phyloP scores from a whole-genome alignment of 1,284 basidiomycete species.

The Ganoderma leucocontextum region DNA sequence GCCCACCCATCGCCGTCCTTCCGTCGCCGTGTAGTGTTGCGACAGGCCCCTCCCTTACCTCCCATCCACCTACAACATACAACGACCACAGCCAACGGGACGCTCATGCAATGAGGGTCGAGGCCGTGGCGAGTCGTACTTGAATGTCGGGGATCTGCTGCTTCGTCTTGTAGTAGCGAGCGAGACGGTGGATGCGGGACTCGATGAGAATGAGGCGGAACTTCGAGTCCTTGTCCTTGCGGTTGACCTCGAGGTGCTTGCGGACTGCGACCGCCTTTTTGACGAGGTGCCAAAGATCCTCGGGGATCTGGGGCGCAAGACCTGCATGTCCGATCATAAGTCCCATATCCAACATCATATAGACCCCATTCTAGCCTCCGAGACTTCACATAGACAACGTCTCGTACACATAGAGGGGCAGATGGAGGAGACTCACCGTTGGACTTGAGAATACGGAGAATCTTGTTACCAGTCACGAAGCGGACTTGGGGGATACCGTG shows the following conservation, averaged over 20 bases:
- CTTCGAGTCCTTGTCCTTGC: slow-evolving; percentile 98
- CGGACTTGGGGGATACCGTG: slow-evolving; percentile 98
- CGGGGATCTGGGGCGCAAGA: slow-evolving; percentile 97
- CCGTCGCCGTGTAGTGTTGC: slow-evolving; percentile 12
- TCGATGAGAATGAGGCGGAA: slow-evolving; percentile 99
- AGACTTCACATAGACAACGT: neutral
- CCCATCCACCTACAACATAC: slow-evolving; percentile 31
- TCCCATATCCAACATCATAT: slow-evolving; percentile 9
- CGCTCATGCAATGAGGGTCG: slow-evolving; percentile 80
- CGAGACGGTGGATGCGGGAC: slow-evolving; percentile 96
- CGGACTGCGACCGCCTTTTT: slow-evolving; percentile 99
- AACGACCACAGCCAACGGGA: slow-evolving; percentile 13
- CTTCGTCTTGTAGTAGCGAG: slow-evolving; percentile 98
- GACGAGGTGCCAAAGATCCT: slow-evolving; percentile 99
- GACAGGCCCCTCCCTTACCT: slow-evolving; percentile 17
- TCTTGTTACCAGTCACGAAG: slow-evolving; percentile 99
- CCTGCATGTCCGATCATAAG: slow-evolving; percentile 54
- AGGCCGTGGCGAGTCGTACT: slow-evolving; percentile 94
- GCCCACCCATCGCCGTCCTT: slow-evolving; percentile 31
- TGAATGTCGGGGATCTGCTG: slow-evolving; percentile 99
- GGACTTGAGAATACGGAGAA: slow-evolving; percentile 97
- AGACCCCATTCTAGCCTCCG: slow-evolving; percentile 6
- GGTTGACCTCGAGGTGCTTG: slow-evolving; percentile 98
- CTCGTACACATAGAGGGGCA: neutral
- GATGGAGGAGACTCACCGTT: slow-evolving; percentile 68